These are phyloP conservation scores for Fomitopsis schrenkii DNA, from an alignment of 1,284 basidiomycete genomes.

Conservation along the genomic window DNA sequence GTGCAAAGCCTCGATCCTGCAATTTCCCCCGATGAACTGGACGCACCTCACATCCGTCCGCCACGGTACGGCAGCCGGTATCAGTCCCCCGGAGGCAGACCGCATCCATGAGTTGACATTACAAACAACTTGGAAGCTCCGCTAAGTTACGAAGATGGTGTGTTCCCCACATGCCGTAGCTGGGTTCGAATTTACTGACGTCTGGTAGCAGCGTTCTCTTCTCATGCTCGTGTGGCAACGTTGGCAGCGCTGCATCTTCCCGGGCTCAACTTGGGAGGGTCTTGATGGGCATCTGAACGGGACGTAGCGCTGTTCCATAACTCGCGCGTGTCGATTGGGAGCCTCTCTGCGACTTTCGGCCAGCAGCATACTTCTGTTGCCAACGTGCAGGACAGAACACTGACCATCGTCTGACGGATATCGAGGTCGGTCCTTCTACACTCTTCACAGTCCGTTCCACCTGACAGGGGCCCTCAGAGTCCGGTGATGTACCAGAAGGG, in stretches of 20 bases:
- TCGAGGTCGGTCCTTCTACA: neutral
- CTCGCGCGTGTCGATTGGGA: neutral
- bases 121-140: neutral
- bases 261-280: neutral
- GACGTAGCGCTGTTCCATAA: neutral
- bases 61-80: neutral
- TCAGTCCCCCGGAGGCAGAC: neutral
- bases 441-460: neutral
- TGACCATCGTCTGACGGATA: neutral
- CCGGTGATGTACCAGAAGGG: neutral
- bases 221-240: neutral
- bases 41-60: neutral
- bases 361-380: neutral
- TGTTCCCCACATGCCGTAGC: neutral
- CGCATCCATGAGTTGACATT: neutral
- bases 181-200: neutral
- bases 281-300: neutral
- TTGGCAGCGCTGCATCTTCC: neutral
- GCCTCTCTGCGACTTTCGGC: neutral
- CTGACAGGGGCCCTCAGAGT: neutral
- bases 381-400: neutral
- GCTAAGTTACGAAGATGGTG: neutral
- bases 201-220: neutral
- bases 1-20: neutral
- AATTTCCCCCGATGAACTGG: neutral